Evolutionary conservation across 176 grass and related monocot species (phyloP), one percentile per base, ranked within the genome.

Genomic region (Rhipidocladum racemiflorum): DNA sequence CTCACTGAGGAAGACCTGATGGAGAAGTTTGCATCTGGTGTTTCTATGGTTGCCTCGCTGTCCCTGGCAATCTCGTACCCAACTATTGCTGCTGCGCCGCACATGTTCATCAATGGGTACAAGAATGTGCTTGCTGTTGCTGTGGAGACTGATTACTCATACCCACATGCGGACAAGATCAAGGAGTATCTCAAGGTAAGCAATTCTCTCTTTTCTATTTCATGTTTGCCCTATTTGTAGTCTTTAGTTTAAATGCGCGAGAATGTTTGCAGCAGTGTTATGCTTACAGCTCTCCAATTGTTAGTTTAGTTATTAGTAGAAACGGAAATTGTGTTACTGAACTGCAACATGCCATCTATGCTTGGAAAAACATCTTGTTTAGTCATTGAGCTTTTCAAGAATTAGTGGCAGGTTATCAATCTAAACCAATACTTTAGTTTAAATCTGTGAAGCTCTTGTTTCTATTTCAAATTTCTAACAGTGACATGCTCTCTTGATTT

Each of bases 91-190:
- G 93, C 90, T 29, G 93, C 90, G 0, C 93, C 93, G 0, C 93
- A 96, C 77, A 92, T 96, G 93, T 96, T 96, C 81, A 68, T 96
- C 65, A 96, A 96, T 21, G 93, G 78, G 5, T 96, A 96, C 85
- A 96, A 96, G 85, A 96, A 96, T 13, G 93, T 96, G 16, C 88
- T 96, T 68, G 93, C 93, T 70, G 57, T 96, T 75, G 93, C 93
- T 15, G 74, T 96, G 84, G 93, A 92, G 59, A 96, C 93, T 0
- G 90, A 96, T 27, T 96, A 92, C 89, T 86, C 87, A 0, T 92
- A 92, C 63, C 85, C 90, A 4, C 88, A 92, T 30, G 93, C 93
- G n/a, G 93, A 96, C 28, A 63, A 92, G 81, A 84, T 96, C 75
- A 96, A 96, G 90, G 93, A 96, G 70, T 96, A 91, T 83, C 86